Conservation (phyloP, 1,139 yeast species). For the Yamadazyma trypodendri region DNA sequence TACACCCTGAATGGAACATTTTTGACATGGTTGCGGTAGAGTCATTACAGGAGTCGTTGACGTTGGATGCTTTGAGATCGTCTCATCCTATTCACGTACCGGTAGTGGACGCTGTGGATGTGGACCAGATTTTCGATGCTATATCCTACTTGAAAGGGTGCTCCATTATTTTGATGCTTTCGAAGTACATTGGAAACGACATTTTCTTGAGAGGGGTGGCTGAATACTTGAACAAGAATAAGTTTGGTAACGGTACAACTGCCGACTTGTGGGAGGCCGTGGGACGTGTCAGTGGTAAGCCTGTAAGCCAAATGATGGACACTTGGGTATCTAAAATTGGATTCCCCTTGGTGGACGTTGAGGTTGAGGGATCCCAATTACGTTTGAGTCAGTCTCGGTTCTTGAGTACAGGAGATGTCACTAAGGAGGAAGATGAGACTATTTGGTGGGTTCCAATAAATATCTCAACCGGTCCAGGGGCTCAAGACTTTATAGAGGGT, state of each 20-base stretch:
- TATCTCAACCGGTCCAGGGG: conserved; percentile 30
- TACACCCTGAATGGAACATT: conserved; percentile 85
- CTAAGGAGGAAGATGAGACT: conserved; percentile 67
- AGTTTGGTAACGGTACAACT: conserved; percentile 76
- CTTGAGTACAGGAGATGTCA: conserved; percentile 75
- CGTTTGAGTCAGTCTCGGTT: conserved; percentile 70
- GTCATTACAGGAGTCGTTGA: conserved; percentile 66
- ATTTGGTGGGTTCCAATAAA: conserved; percentile 76
- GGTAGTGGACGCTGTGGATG: conserved; percentile 74
- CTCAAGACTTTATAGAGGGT: conserved; percentile 10
- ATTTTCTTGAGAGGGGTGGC: conserved; percentile 71
- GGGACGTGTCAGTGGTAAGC: conserved; percentile 70
- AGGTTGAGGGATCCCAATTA: conserved; percentile 37
- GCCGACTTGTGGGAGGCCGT: conserved; percentile 79
- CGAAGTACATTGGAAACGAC: conserved; percentile 66
- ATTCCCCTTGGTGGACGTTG: conserved; percentile 73
- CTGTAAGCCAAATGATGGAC: conserved; percentile 70
- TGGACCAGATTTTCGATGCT: conserved; percentile 82
- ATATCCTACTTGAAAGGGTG: conserved; percentile 84
- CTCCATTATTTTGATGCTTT: conserved; percentile 69
- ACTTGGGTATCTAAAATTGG: conserved; percentile 85
- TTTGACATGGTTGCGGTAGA: conserved; percentile 74
- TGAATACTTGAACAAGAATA: conserved; percentile 63
- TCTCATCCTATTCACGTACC: conserved; percentile 90
- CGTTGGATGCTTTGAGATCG: conserved; percentile 68